Conservation (phyloP, 345 rosid species). For the Luvunga scandens region DNA sequence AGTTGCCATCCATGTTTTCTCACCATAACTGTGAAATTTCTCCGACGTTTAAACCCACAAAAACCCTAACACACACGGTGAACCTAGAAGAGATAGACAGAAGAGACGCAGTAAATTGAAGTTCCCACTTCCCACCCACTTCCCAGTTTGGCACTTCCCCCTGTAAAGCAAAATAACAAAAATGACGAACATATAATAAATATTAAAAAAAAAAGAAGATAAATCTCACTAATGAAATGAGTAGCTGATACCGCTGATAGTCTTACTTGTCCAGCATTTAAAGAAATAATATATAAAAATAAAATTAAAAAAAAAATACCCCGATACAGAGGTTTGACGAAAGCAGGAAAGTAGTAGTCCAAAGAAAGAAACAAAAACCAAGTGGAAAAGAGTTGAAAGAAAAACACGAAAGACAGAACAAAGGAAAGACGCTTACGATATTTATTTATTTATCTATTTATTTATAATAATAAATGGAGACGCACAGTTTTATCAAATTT, state of each 20-base stretch:
- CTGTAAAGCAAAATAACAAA: conserved; percentile 2
- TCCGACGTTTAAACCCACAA: conserved; percentile 20
- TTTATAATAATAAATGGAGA: background rate
- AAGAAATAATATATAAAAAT: background rate
- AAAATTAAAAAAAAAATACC: background rate
- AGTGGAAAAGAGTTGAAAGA: background rate
- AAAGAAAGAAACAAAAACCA: background rate
- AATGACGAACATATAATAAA: background rate
- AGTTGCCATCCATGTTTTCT: conserved; percentile 99
- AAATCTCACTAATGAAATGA: background rate
- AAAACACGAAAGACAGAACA: conserved; percentile 1
- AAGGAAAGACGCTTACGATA: background rate
- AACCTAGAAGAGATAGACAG: background rate
- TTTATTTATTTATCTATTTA: background rate
- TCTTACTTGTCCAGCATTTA: background rate
- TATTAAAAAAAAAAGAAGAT: background rate
- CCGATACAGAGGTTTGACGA: background rate
- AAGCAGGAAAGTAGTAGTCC: background rate
- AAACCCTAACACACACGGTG: background rate
- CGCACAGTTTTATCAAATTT: background rate
- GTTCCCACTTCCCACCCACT: background rate
- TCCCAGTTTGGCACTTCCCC: background rate
- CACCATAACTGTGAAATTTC: conserved; percentile 54
- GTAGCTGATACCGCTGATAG: background rate
- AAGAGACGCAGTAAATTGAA: background rate